Evolutionary conservation across 2,329 filamentous ascomycete species (phyloP).

Genomic region (Ophiostoma sp.): DNA sequence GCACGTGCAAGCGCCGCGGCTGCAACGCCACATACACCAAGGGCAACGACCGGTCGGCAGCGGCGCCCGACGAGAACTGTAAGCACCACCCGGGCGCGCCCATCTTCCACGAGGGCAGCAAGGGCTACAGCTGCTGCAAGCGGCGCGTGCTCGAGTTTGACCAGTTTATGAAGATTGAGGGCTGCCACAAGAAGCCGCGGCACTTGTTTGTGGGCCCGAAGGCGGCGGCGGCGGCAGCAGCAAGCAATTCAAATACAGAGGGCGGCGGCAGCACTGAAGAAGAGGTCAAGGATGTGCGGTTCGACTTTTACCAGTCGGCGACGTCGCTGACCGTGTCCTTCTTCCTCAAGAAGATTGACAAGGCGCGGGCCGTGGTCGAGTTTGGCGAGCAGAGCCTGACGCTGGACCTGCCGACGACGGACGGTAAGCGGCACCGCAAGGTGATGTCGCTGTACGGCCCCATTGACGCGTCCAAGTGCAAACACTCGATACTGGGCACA

Average conservation of each 20-base stretch:
- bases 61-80: slow-evolving; percentile 67
- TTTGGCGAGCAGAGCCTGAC: slow-evolving; percentile 61
- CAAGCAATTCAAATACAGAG: slow-evolving; percentile 26
- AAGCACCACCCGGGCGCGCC: slow-evolving; percentile 83
- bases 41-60: slow-evolving; percentile 39
- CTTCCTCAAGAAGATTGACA: slow-evolving; percentile 96
- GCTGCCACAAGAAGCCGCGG: slow-evolving; percentile 73
- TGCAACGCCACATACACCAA: slow-evolving; percentile 65
- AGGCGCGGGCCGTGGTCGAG: slow-evolving; percentile 65
- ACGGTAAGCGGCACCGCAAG: slow-evolving; percentile 74
- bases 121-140: slow-evolving; percentile 97
- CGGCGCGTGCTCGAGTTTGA: slow-evolving; percentile 92
- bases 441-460: slow-evolving; percentile 68
- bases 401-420: slow-evolving; percentile 80
- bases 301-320: slow-evolving; percentile 93
- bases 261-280: slow-evolving; percentile 42
- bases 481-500: slow-evolving; percentile 77
- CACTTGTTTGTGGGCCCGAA: slow-evolving; percentile 78
- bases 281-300: slow-evolving; percentile 72
- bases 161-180: slow-evolving; percentile 92
- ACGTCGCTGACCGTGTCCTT: slow-evolving; percentile 81
- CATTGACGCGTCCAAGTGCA: slow-evolving; percentile 70
- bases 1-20: slow-evolving; percentile 69
- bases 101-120: slow-evolving; percentile 96
- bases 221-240: slow-evolving; percentile 20